Evolutionary conservation across 805 yeast genomes (phyloP), one percentile per base, ranked within the genome.

Genomic region (Candida ponderosae): DNA sequence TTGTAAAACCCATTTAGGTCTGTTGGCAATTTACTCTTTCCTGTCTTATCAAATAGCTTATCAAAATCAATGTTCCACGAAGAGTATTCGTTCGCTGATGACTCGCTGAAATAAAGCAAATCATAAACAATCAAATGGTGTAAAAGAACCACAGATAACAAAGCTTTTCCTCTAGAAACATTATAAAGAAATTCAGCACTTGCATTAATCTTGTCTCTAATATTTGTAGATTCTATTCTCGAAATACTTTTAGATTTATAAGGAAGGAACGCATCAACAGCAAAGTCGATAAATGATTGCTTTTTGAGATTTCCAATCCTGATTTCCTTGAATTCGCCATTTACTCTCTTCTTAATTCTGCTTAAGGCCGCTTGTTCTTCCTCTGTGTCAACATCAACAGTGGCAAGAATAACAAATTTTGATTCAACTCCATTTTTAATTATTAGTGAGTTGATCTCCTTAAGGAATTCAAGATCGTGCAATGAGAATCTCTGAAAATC

Each of bases 401-500:
- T 48, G 4, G 54, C 53, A 5, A 56, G 47, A 14, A 56, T 42
- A 6, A 55, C 49, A 17, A 57, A 45, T 15, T 46, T 46, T 14
- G 57, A 53, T 5, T 50, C 40, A 7, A 44, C 34, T 6, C 44
- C 52, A n/a, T 44, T 46, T 17, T 46, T 48, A 15, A 43, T 31
- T 19, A 56, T 53, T 31, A 53, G 54, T 14, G 40, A 35, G 9
- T 56, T 47, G n/a, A 56, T 51, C 11, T 52, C 52, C 23, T 50
- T 47, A 26, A 57, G 32, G 13, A 56, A 48, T 13, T 55, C 48
- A 31, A 57, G 37, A 28, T 56, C 61, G 5, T 53, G 40, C 3
- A 42, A 37, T 8, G 72, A 56, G 38, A 68, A 60, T 63, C 68
- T 65, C 37, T 71, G 72, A 19, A 67, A 44, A 48, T 72, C 74